Evolutionary conservation across 495 filamentous ascomycete genomes (phyloP).

Genomic region (Aspergillus ellipticus): DNA sequence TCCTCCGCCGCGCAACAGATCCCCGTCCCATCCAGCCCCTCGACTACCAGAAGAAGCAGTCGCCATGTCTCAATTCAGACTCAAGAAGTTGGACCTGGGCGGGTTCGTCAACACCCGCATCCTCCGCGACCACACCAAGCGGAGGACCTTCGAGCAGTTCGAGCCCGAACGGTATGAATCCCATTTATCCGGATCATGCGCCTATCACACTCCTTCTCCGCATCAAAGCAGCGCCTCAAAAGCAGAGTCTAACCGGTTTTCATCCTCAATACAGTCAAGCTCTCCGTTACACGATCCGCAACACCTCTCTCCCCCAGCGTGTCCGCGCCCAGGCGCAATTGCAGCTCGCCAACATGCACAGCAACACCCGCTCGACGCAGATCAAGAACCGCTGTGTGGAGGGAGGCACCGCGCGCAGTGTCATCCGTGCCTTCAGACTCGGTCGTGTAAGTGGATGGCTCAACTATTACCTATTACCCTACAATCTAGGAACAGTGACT

Average conservation of each 20-base stretch:
- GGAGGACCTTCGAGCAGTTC: slow-evolving; percentile 79
- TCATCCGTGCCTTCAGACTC: slow-evolving; percentile 87
- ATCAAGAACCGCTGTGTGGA: slow-evolving; percentile 89
- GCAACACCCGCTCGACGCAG: slow-evolving; percentile 88
- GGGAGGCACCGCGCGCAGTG: slow-evolving; percentile 79
- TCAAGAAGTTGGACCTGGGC: slow-evolving; percentile 82
- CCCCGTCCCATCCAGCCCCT: not conserved
- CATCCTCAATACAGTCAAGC: slow-evolving; percentile 66
- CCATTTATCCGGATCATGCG: not conserved
- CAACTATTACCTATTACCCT: not conserved
- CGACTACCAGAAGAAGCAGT: not conserved
- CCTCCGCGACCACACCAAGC: slow-evolving; percentile 92
- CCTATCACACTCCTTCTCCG: not conserved
- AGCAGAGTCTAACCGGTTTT: slow-evolving; percentile 2
- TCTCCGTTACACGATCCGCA: slow-evolving; percentile 89
- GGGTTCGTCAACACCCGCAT: slow-evolving; percentile 78
- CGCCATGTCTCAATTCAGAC: slow-evolving; percentile 74
- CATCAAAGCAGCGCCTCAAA: not conserved
- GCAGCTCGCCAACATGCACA: slow-evolving; percentile 88
- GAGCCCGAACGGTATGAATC: slow-evolving; percentile 74
- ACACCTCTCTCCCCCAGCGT: slow-evolving; percentile 77
- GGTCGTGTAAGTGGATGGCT: slow-evolving; percentile 63
- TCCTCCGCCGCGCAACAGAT: not conserved
- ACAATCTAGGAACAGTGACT: not conserved
- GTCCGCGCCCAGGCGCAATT: slow-evolving; percentile 86